These are phyloP conservation scores for Didymella arachidicola DNA, from an alignment of 2,329 filamentous ascomycete genomes.

Conservation along the genomic window DNA sequence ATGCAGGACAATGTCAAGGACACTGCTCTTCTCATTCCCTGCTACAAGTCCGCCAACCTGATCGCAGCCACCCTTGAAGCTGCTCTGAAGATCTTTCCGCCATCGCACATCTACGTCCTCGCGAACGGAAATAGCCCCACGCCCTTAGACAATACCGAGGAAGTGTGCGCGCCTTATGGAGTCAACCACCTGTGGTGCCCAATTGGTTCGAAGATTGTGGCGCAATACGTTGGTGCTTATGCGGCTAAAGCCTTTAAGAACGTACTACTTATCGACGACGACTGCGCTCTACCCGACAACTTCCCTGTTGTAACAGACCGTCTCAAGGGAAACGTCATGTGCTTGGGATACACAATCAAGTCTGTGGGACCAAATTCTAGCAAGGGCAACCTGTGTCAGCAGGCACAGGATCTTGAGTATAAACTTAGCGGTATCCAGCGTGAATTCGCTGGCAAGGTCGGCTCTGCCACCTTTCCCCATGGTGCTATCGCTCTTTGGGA, in stretches of 20 bases:
- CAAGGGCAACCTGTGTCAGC: conserved; percentile 44
- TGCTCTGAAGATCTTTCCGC: conserved; percentile 57
- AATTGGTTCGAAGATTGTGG: conserved; percentile 59
- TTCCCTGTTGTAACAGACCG: conserved; percentile 58
- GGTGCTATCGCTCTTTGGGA: conserved; percentile 61
- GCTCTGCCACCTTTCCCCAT: conserved; percentile 60
- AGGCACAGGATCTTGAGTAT: conserved; percentile 62
- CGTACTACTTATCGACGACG: conserved; percentile 60
- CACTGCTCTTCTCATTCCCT: conserved; percentile 58
- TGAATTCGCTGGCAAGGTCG: conserved; percentile 55
- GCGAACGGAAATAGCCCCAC: conserved; percentile 59
- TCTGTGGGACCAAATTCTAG: conserved; percentile 17
- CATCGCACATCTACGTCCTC: conserved; percentile 57
- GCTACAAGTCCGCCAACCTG: conserved; percentile 56
- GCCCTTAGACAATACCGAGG: conserved; percentile 59
- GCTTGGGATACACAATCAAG: conserved; percentile 56
- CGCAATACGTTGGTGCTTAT: conserved; percentile 59
- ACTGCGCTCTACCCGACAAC: conserved; percentile 58
- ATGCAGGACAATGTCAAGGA: conserved; percentile 41
- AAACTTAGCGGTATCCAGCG: conserved; percentile 59
- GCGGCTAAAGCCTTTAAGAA: conserved; percentile 57
- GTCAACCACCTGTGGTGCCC: conserved; percentile 61
- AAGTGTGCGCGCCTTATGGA: conserved; percentile 54
- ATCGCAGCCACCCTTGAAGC: conserved; percentile 55
- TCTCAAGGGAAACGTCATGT: conserved; percentile 53